Conservation (phyloP, 116 monocot genomes). For the Trichopus zeylanicus region DNA sequence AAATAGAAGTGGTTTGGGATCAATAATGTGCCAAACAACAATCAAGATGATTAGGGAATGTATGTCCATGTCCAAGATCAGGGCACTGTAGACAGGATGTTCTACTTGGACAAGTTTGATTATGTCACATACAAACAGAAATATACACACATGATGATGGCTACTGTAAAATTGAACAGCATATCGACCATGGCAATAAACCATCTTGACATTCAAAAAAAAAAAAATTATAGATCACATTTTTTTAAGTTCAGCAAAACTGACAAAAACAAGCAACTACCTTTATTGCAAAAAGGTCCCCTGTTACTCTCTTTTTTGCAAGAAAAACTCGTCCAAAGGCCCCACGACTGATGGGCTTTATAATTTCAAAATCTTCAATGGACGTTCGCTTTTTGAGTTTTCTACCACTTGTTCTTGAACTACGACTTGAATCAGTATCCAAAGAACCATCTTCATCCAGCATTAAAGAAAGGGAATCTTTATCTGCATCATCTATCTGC, state of each 20-base stretch:
- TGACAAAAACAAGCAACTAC: slow-evolving; percentile 16
- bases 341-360: slow-evolving; percentile 96
- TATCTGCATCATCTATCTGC: slow-evolving; percentile 63
- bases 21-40: no score
- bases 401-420: slow-evolving; percentile 40
- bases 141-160: neutral
- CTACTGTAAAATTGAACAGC: no score
- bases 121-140: no score
- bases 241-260: neutral
- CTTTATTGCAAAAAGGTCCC: slow-evolving; percentile 97
- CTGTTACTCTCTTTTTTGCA: slow-evolving; percentile 91
- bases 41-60: no score
- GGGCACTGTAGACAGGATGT: no score
- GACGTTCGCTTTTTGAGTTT: slow-evolving; percentile 87
- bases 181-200: neutral
- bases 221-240: neutral
- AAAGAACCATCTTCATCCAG: slow-evolving; percentile 47
- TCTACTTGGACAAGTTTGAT: no score
- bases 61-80: no score
- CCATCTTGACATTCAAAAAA: neutral
- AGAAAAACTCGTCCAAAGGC: slow-evolving; percentile 99
- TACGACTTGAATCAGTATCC: slow-evolving; percentile 26
- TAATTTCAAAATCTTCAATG: slow-evolving; percentile 99
- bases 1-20: no score
- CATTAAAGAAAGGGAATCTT: slow-evolving; percentile 19